These are phyloP conservation scores for Boletus reticuloceps DNA, from an alignment of 768 basidiomycete species.

Conservation along the genomic window DNA sequence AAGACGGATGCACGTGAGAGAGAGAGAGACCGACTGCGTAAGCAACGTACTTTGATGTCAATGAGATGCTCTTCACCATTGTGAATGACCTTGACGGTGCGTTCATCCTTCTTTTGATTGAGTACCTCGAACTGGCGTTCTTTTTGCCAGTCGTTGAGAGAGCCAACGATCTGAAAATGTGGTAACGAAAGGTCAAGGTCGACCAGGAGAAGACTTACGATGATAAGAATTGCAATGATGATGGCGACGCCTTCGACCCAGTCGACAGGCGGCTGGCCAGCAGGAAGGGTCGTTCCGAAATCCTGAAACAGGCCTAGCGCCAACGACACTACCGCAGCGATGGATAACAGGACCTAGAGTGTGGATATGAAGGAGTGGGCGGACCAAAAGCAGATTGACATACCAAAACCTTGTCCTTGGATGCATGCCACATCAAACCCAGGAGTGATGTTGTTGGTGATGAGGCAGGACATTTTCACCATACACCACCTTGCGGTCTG, in stretches of 20 bases:
- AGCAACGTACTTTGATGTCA: conserved; percentile 68
- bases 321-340: conserved; percentile 90
- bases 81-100: conserved; percentile 82
- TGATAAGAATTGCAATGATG: conserved; percentile 70
- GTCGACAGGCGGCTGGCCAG: conserved; percentile 74
- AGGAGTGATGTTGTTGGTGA: conserved; percentile 68
- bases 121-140: conserved; percentile 92
- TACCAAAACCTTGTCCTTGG: conserved; percentile 90
- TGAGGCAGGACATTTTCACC: conserved; percentile 74
- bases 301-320: conserved; percentile 94
- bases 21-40: not conserved
- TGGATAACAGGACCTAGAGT: conserved; percentile 77
- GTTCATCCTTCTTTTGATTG: conserved; percentile 95
- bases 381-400: conserved; percentile 26
- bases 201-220: conserved; percentile 45
- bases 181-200: not conserved
- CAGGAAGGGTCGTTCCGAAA: conserved; percentile 66
- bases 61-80: conserved; percentile 66
- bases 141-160: conserved; percentile 97
- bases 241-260: conserved; percentile 96
- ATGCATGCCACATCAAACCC: conserved; percentile 77
- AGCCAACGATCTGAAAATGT: conserved; percentile 75
- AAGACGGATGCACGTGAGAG: conserved; percentile 17
- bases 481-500: conserved; percentile 65
- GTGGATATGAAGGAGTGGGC: conserved; percentile 5